Evolutionary conservation across 2,329 filamentous ascomycete genomes (phyloP).

Genomic region (Teratosphaeria epicoccoides): DNA sequence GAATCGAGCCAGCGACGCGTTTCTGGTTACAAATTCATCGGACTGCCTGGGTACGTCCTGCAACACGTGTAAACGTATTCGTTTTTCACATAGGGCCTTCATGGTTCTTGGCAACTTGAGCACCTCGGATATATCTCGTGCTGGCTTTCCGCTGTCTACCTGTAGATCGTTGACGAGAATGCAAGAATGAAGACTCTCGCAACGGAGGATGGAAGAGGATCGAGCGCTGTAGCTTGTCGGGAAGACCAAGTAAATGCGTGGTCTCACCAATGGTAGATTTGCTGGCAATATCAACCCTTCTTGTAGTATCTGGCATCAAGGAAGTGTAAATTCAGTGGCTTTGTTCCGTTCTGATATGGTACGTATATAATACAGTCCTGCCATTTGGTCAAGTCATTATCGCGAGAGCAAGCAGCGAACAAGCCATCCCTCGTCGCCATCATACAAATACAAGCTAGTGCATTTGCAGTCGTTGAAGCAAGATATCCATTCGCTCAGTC

Average conservation of each 20-base stretch:
- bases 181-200: no score
- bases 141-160: background rate
- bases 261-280: no score
- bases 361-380: background rate
- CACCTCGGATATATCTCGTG: background rate
- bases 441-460: background rate
- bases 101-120: background rate
- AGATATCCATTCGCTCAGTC: background rate
- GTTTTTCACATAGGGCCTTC: background rate
- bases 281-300: no score
- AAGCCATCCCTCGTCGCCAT: background rate
- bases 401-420: background rate
- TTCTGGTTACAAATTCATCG: background rate
- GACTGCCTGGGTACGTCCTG: background rate
- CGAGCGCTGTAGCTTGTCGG: no score
- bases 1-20: background rate
- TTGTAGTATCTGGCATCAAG: no score
- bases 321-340: no score
- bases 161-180: no score
- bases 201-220: no score
- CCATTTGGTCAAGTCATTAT: no score
- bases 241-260: no score
- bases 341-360: no score
- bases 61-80: background rate
- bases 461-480: background rate